Conservation (phyloP, 2,329 filamentous ascomycete species). For the Trichoderma guizhouense region DNA sequence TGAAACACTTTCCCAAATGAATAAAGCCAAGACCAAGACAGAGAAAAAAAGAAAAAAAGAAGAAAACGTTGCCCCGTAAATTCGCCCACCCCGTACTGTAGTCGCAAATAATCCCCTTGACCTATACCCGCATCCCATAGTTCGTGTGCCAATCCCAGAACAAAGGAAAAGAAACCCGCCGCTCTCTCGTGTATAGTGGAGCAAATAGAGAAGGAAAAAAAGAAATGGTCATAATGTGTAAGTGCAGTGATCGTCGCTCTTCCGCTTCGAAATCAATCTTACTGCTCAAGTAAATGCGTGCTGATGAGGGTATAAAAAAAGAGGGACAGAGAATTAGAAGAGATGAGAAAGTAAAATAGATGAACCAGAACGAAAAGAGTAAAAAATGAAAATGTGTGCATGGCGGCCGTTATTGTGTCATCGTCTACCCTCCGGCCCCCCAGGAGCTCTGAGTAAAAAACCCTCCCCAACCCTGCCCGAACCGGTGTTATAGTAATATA, state of each 20-base stretch:
- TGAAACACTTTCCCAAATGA: slow-evolving; percentile 5
- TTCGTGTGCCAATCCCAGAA: background rate
- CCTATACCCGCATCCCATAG: background rate
- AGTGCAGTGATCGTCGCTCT: background rate
- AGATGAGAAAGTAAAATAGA: background rate
- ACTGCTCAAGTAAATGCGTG: slow-evolving; percentile 2
- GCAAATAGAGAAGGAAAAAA: background rate
- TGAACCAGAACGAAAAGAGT: background rate
- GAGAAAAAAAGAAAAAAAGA: background rate
- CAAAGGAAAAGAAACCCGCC: background rate
- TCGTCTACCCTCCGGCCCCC: background rate
- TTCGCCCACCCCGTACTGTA: background rate
- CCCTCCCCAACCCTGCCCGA: background rate
- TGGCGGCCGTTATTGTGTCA: slow-evolving; percentile 13
- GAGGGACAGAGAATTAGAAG: background rate
- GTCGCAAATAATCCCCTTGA: background rate
- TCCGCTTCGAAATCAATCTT: background rate
- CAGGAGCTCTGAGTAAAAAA: background rate
- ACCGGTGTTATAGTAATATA: background rate
- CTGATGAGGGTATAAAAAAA: slow-evolving; percentile 7
- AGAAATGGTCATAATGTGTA: background rate
- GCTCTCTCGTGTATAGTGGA: background rate
- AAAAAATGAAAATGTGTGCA: background rate
- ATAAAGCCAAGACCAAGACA: background rate
- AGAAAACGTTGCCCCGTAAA: background rate